phyloP scores from a whole-genome alignment of 192 early-diverging fungal genomes.

The Podila minutissima region DNA sequence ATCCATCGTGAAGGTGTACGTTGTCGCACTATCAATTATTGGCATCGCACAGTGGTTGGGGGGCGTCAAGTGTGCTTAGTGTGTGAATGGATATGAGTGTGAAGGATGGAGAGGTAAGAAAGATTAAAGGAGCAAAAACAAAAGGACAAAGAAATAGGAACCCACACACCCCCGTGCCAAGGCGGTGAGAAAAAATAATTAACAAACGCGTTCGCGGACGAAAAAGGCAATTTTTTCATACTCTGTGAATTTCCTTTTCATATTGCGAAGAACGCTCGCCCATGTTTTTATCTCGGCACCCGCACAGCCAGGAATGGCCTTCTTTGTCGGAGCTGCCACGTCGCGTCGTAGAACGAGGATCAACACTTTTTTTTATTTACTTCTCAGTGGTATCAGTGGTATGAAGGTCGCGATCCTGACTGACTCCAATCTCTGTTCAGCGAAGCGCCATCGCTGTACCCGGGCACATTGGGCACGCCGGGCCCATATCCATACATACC shows the following conservation, averaged over 20 bases:
- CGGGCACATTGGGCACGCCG: neutral
- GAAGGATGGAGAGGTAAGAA: neutral
- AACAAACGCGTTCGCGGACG: neutral
- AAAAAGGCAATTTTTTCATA: slow-evolving; percentile 1
- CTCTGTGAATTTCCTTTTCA: too few relatives aligned
- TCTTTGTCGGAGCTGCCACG: too few relatives aligned
- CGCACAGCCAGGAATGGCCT: too few relatives aligned
- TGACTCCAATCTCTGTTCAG: neutral
- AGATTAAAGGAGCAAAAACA: neutral
- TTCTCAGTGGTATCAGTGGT: neutral
- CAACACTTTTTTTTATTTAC: neutral
- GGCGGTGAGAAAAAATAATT: neutral
- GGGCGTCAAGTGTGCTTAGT: too few relatives aligned
- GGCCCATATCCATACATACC: neutral
- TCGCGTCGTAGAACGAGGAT: neutral
- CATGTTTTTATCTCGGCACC: too few relatives aligned
- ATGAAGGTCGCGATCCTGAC: neutral
- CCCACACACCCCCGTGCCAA: neutral
- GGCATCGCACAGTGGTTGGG: too few relatives aligned
- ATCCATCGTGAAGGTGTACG: too few relatives aligned
- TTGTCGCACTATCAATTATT: too few relatives aligned
- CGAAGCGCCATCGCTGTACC: neutral
- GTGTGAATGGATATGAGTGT: neutral
- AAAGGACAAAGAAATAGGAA: neutral
- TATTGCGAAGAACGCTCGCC: too few relatives aligned